These are phyloP conservation scores for Dendrocalamus sinicus DNA, from an alignment of 176 grass and related monocot species.

Conservation along the genomic window DNA sequence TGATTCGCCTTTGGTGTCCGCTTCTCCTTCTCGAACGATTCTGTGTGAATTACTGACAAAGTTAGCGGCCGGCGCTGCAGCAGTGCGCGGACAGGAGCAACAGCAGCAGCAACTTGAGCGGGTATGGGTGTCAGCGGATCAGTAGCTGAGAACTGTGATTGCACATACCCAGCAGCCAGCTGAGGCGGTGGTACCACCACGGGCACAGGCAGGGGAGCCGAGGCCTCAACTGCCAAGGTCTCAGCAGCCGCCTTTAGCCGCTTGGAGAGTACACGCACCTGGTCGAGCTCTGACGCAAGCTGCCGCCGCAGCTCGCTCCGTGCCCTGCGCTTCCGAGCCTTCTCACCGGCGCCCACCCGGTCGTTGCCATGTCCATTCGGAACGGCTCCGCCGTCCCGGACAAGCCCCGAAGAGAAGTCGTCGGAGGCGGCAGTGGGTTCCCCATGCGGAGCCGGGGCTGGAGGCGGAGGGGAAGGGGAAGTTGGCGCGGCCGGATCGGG, in stretches of 20 bases:
- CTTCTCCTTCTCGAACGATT: conserved; percentile 86
- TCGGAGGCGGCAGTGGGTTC: conserved; percentile 21
- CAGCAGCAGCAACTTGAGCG: not conserved
- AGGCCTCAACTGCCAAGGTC: conserved; percentile 35
- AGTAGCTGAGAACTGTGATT: conserved; percentile 57
- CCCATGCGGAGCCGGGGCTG: not conserved
- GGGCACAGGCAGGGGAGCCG: not conserved
- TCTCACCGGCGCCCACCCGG: conserved; percentile 20
- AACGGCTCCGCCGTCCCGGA: conserved; percentile 26
- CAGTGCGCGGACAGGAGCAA: conserved; percentile 23
- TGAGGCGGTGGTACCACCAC: not conserved
- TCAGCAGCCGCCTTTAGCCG: conserved; percentile 55
- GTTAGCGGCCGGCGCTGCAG: conserved; percentile 49
- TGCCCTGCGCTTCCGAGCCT: conserved; percentile 54
- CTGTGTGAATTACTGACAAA: conserved; percentile 54
- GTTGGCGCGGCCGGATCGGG: conserved; percentile 26
- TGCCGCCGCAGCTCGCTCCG: conserved; percentile 65
- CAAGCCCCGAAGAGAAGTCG: conserved; percentile 50
- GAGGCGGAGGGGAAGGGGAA: conserved; percentile 1
- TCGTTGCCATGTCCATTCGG: conserved; percentile 50
- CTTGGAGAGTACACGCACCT: conserved; percentile 72
- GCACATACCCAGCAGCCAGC: conserved; percentile 46
- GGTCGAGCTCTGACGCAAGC: conserved; percentile 69
- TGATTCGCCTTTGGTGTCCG: conserved; percentile 83
- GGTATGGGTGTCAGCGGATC: conserved; percentile 45